These are phyloP conservation scores for Porogramme epimiltina DNA, from an alignment of 1,284 basidiomycete species.

Conservation along the genomic window DNA sequence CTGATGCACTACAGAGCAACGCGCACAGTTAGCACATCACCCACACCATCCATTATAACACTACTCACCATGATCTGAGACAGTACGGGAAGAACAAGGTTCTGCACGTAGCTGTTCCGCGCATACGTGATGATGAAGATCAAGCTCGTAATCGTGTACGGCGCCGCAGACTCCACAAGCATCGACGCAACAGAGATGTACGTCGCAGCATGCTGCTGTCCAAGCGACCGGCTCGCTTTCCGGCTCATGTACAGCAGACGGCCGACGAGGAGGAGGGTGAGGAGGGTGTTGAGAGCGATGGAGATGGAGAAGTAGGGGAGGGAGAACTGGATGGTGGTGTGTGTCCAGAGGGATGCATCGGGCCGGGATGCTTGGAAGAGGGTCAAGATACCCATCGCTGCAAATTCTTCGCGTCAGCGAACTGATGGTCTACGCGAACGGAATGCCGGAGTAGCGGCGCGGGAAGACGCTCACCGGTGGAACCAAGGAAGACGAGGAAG, in stretches of 20 bases:
- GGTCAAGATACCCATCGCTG: slow-evolving; percentile 13
- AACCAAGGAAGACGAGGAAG: slow-evolving; percentile 10
- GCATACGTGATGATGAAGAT: slow-evolving; percentile 34
- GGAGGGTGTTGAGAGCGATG: slow-evolving; percentile 36
- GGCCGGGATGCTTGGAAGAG: slow-evolving; percentile 17
- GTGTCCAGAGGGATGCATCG: slow-evolving; percentile 9
- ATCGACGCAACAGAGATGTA: slow-evolving; percentile 33
- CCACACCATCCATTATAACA: neutral
- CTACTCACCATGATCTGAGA: slow-evolving; percentile 9
- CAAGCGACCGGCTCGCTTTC: slow-evolving; percentile 29
- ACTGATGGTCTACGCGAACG: neutral
- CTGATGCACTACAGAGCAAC: slow-evolving; percentile 11
- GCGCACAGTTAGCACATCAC: neutral
- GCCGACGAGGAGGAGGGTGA: slow-evolving; percentile 38
- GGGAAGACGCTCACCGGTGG: slow-evolving; percentile 12
- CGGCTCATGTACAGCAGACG: slow-evolving; percentile 36
- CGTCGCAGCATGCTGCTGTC: slow-evolving; percentile 18
- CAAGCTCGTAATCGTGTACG: slow-evolving; percentile 32
- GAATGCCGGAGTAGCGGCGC: neutral
- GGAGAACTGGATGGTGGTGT: slow-evolving; percentile 7
- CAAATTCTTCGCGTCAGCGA: no score
- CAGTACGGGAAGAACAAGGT: slow-evolving; percentile 30
- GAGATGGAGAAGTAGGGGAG: slow-evolving; percentile 25
- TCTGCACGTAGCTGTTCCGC: slow-evolving; percentile 18
- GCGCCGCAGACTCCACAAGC: slow-evolving; percentile 34